Percentiles rank a stretch among this genome's conserved stretches.
Conservation (phyloP, 306 rosid genomes). For the Clitoria ternatea region DNA sequence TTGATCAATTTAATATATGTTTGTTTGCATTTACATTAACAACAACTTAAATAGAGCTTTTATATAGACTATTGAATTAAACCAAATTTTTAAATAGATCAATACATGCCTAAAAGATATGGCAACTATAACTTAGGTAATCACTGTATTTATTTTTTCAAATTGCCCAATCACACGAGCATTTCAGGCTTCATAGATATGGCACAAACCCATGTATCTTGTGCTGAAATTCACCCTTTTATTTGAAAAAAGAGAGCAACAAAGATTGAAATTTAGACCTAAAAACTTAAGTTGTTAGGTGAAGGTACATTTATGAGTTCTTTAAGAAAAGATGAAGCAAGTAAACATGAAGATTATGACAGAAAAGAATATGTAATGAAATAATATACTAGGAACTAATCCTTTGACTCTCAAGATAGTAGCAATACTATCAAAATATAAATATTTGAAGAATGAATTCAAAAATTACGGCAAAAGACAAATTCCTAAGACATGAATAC, state of each 20-base stretch:
- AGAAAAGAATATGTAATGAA: not conserved
- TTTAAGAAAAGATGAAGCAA: not conserved
- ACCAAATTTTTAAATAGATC: too few species aligned
- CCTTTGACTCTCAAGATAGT: not conserved
- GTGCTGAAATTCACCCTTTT: not conserved
- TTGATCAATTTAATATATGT: too few species aligned
- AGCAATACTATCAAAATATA: not conserved
- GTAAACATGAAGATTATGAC: not conserved
- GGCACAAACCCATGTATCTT: not conserved
- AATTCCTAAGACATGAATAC: slow-evolving; percentile 4
- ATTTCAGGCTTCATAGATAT: not conserved
- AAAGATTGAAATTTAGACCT: not conserved
- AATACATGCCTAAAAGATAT: too few species aligned
- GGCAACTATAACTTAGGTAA: too few species aligned
- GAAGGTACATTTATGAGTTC: not conserved
- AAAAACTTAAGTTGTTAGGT: not conserved
- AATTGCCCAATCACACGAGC: not conserved
- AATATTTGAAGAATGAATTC: not conserved
- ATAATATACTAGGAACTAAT: not conserved
- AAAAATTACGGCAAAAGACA: slow-evolving; percentile 19
- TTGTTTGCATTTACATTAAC: too few species aligned
- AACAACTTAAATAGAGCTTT: too few species aligned
- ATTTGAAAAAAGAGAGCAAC: not conserved
- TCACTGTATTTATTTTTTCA: too few species aligned
- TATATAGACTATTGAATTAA: too few species aligned